Percentiles rank a stretch among this genome's conserved stretches.
phyloP scores from a whole-genome alignment of 2,329 filamentous ascomycete genomes.

The Fulvia fulva region DNA sequence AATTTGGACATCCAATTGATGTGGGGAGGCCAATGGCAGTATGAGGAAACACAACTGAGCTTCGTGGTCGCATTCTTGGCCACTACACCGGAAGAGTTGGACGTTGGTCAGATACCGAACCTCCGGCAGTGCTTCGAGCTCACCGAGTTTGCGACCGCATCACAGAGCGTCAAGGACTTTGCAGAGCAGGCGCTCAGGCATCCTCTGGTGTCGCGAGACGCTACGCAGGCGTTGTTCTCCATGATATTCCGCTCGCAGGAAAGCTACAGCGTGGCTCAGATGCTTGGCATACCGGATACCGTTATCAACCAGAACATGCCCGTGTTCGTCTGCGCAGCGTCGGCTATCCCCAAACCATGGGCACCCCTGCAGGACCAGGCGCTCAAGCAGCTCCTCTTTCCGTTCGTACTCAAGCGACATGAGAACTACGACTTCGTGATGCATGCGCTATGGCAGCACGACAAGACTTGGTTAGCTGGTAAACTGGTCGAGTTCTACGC shows the following conservation, averaged over 20 bases:
- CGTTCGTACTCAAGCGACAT: slow-evolving; percentile 75
- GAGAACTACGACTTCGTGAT: slow-evolving; percentile 82
- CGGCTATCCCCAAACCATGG: slow-evolving; percentile 75
- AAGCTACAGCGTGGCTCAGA: slow-evolving; percentile 53
- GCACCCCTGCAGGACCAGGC: slow-evolving; percentile 70
- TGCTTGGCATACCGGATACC: slow-evolving; percentile 56
- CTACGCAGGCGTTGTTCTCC: slow-evolving; percentile 65
- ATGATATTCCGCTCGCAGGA: slow-evolving; percentile 58
- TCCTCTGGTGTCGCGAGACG: slow-evolving; percentile 82
- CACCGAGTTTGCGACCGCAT: slow-evolving; percentile 59
- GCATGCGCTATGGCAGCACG: slow-evolving; percentile 85
- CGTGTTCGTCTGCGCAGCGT: slow-evolving; percentile 73
- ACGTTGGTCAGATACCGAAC: slow-evolving; percentile 78
- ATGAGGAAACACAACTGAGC: slow-evolving; percentile 84
- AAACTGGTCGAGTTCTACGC: slow-evolving; percentile 75
- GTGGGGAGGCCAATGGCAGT: slow-evolving; percentile 84
- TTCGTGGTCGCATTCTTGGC: slow-evolving; percentile 86
- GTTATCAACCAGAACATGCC: slow-evolving; percentile 69
- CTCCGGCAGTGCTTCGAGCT: slow-evolving; percentile 72
- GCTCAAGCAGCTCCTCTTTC: slow-evolving; percentile 71
- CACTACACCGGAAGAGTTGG: slow-evolving; percentile 68
- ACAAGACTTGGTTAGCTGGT: slow-evolving; percentile 79
- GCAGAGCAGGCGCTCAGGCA: slow-evolving; percentile 71
- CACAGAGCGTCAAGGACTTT: slow-evolving; percentile 56
- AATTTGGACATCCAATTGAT: slow-evolving; percentile 79